Base-by-base conservation (phyloP, 169 alveolate species). In the Plasmodium knowlesi region DNA sequence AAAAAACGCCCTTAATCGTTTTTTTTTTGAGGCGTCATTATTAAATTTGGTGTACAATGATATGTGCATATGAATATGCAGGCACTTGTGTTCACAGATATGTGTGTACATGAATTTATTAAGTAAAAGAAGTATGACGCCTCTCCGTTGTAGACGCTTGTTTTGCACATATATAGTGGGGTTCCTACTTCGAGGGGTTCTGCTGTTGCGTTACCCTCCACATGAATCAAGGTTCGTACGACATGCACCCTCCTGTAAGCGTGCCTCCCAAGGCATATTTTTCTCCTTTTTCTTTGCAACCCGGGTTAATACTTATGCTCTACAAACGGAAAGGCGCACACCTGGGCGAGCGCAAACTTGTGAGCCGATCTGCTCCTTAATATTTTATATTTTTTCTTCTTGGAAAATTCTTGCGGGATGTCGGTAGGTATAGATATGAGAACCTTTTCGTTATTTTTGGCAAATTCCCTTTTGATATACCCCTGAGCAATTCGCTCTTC, bases 401-500 rank as follows among this genome's bases (percentile, higher is more conserved):
- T 89, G 2, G 94, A 89, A 54, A 89, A 79, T 5, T 89, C 72
- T 37, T 89, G 90, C 43, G 94, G 94, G 30, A 89, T 89, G 43
- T 79, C 90, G 50, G 83, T 79, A 37, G 94, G 94, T 78, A 89
- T 89, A 22, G 94, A 89, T 79, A 89, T 89, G 53, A 89, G 94
- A 10, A 89, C 72, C 82, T 89, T 79, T 67, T 89, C 94, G 53
- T 89, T 89, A 39, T 79, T 89, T 89, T 89, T 89, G 50, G 94
- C 94, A 80, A 89, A 89, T 50, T 89, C 94, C 82, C 94, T 89
- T 79, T 78, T 89, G 73, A 89, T 89, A 37, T 89, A 89, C 28
- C 94, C 94, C 78, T 89, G 94, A 16, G 94, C 94, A 37, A 89
- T 89, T 57, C 94, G 16, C 72, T 79, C 79, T 89, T 89, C 82